phyloP scores from a whole-genome alignment of 495 filamentous ascomycete genomes.

The Hypoxylon cercidicola region DNA sequence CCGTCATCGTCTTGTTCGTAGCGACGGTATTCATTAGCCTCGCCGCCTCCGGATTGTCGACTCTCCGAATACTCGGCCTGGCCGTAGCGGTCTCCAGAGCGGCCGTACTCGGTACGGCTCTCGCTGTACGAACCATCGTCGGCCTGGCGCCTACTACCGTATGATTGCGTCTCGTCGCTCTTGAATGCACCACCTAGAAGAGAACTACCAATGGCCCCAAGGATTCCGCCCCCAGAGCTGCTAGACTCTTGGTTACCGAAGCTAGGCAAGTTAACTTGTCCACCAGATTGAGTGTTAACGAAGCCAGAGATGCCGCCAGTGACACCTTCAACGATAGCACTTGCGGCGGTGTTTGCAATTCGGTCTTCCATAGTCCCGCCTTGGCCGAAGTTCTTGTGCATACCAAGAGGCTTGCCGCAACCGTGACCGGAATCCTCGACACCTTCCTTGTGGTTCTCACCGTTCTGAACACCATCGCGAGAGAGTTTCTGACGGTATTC shows the following conservation, averaged over 20 bases:
- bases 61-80: conserved; percentile 59
- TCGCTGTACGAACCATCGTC: conserved; percentile 57
- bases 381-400: conserved; percentile 56
- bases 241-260: conserved; percentile 38
- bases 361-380: conserved; percentile 55
- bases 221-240: conserved; percentile 49
- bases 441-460: conserved; percentile 84
- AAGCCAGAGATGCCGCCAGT: conserved; percentile 53
- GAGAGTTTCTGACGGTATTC: conserved; percentile 76
- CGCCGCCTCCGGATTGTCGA: conserved; percentile 54
- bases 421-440: conserved; percentile 87
- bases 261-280: conserved; percentile 46
- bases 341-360: conserved; percentile 57
- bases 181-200: conserved; percentile 58
- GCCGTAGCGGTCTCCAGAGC: conserved; percentile 56
- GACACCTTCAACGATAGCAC: conserved; percentile 58
- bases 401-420: conserved; percentile 69
- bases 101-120: conserved; percentile 57
- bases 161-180: conserved; percentile 54
- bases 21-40: conserved; percentile 56
- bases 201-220: conserved; percentile 57
- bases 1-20: conserved; percentile 52
- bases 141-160: conserved; percentile 46
- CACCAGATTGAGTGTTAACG: conserved; percentile 43
- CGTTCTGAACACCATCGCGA: conserved; percentile 76